Evolutionary conservation across 257 asterid genomes (phyloP).

Genomic region (Coffea canephora): DNA sequence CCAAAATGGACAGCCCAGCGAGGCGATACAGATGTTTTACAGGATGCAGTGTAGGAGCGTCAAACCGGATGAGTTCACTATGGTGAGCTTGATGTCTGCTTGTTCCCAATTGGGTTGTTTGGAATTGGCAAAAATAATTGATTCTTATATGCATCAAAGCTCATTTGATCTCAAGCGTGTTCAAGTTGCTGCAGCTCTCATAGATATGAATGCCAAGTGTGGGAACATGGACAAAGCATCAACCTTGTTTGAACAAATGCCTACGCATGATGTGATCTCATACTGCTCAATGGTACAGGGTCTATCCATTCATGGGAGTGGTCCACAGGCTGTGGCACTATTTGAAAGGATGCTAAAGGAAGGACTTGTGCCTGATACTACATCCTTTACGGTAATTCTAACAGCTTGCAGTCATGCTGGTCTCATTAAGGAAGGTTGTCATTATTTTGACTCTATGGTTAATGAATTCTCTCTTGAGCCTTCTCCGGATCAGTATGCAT

Average conservation of each 20-base stretch:
- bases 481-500: too few species aligned
- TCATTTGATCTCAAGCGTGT: slow-evolving; percentile 36
- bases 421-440: too few species aligned
- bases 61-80: slow-evolving; percentile 60
- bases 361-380: slow-evolving; percentile 62
- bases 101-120: slow-evolving; percentile 66
- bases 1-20: slow-evolving; percentile 60
- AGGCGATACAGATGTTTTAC: slow-evolving; percentile 49
- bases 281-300: slow-evolving; percentile 81
- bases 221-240: slow-evolving; percentile 73
- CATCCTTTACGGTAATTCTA: too few species aligned
- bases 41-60: slow-evolving; percentile 42
- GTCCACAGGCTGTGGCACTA: slow-evolving; percentile 47
- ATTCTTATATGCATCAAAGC: slow-evolving; percentile 39
- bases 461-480: too few species aligned
- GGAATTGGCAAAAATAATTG: slow-evolving; percentile 67
- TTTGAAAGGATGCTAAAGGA: slow-evolving; percentile 63
- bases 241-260: slow-evolving; percentile 48
- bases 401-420: too few species aligned
- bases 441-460: too few species aligned
- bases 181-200: slow-evolving; percentile 58
- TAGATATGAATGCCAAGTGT: slow-evolving; percentile 77
- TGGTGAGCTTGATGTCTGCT: slow-evolving; percentile 78
- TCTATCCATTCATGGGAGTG: slow-evolving; percentile 51
- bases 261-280: slow-evolving; percentile 50